These are phyloP conservation scores for Scheffersomyces amazonensis DNA, from an alignment of 805 yeast genomes.

Conservation along the genomic window DNA sequence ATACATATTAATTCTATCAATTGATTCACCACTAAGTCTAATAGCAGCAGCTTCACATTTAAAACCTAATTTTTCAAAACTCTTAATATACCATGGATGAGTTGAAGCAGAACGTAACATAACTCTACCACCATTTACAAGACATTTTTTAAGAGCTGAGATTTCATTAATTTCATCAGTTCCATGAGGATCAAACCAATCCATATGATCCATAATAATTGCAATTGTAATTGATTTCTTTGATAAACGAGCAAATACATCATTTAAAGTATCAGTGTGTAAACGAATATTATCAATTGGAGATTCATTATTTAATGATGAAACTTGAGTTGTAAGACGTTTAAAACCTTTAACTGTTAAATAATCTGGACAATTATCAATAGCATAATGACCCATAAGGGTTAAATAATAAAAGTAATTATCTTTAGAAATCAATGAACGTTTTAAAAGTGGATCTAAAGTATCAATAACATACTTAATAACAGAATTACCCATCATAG, in stretches of 20 bases:
- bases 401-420: constrained; percentile 77
- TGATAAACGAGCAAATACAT: constrained; percentile 66
- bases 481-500: constrained; percentile 73
- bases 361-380: constrained; percentile 72
- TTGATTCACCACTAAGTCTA: constrained; percentile 59
- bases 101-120: constrained; percentile 72
- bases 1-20: constrained; percentile 83
- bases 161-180: constrained; percentile 66
- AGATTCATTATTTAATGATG: constrained; percentile 24
- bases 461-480: constrained; percentile 73
- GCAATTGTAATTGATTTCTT: constrained; percentile 68
- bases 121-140: constrained; percentile 69
- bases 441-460: constrained; percentile 66
- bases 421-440: constrained; percentile 63
- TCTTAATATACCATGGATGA: constrained; percentile 73
- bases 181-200: constrained; percentile 76
- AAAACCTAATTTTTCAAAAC: constrained; percentile 68
- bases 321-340: constrained; percentile 35
- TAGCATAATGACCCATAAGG: constrained; percentile 58
- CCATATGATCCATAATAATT: constrained; percentile 89
- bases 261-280: constrained; percentile 77
- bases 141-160: constrained; percentile 57
- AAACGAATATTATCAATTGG: constrained; percentile 70
- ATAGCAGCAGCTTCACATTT: constrained; percentile 66
- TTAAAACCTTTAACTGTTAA: constrained; percentile 58